Evolutionary conservation across 2,329 filamentous ascomycete genomes (phyloP).

Genomic region (Periconia macrospinosa): DNA sequence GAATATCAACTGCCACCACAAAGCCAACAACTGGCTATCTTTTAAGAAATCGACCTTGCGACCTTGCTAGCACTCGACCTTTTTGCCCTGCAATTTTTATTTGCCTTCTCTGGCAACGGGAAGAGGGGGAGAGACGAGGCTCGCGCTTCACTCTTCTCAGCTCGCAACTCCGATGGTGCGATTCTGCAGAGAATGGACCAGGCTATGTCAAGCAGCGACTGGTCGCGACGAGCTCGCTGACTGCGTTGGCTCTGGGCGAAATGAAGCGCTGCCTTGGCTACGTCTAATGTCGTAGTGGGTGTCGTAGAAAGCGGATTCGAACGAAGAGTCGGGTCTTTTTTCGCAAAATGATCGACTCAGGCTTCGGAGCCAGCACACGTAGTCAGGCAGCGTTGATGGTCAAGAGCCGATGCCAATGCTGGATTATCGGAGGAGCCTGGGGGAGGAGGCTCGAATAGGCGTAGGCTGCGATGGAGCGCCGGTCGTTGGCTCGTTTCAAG

Average conservation of each 20-base stretch:
- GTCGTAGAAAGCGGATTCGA: not conserved
- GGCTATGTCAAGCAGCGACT: slow-evolving; percentile 29
- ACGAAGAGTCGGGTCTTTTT: too few relatives aligned
- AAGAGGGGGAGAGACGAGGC: slow-evolving; percentile 18
- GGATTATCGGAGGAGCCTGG: slow-evolving; percentile 1
- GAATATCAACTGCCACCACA: too few relatives aligned
- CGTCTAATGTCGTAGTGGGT: too few relatives aligned
- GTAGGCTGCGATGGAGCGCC: slow-evolving; percentile 26
- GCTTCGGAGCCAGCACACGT: not conserved
- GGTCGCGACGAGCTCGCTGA: slow-evolving; percentile 21
- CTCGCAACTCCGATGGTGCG: slow-evolving; percentile 26
- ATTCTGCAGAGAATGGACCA: slow-evolving; percentile 25
- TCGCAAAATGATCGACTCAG: not conserved
- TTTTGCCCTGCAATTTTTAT: not conserved
- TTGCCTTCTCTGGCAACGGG: too few relatives aligned
- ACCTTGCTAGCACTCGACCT: slow-evolving; percentile 11
- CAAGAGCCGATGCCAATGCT: not conserved
- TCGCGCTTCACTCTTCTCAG: slow-evolving; percentile 16
- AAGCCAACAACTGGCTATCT: not conserved
- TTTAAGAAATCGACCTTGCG: slow-evolving; percentile 11
- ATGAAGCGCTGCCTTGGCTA: slow-evolving; percentile 1
- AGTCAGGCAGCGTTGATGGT: not conserved
- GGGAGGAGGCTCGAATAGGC: slow-evolving; percentile 15
- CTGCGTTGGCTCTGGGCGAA: slow-evolving; percentile 7
- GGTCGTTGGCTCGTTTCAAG: slow-evolving; percentile 42